Evolutionary conservation across 352 stramenopile genomes (phyloP).

Genomic region (Pythium volutum): DNA sequence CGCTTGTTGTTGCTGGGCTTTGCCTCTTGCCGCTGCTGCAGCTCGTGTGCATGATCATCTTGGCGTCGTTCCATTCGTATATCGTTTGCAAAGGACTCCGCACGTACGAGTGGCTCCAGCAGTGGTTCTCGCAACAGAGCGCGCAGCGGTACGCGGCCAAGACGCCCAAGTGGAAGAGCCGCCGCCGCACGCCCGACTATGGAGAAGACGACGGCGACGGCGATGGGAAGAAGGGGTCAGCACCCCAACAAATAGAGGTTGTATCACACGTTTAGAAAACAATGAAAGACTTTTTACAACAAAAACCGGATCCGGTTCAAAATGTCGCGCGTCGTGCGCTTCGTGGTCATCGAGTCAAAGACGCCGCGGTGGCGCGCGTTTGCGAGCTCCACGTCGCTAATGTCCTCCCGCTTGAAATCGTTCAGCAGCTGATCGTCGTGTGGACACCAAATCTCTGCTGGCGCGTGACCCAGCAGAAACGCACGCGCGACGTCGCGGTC

Average conservation of each 20-base stretch:
- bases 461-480: conserved; percentile 21
- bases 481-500: conserved; percentile 15
- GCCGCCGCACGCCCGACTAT: neutral
- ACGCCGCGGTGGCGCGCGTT: conserved; percentile 29
- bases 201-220: neutral
- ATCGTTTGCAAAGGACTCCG: conserved; percentile 42
- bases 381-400: conserved; percentile 23
- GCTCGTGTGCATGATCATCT: conserved; percentile 53
- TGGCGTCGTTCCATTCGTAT: conserved; percentile 65
- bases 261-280: conserved; percentile 6
- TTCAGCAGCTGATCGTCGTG: conserved; percentile 51
- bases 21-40: conserved; percentile 43
- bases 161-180: conserved; percentile 16
- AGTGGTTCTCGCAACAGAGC: conserved; percentile 23
- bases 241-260: conserved; percentile 9
- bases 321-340: conserved; percentile 39
- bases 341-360: conserved; percentile 40
- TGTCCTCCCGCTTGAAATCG: conserved; percentile 18
- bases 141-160: conserved; percentile 14
- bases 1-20: conserved; percentile 26
- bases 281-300: conserved; percentile 35
- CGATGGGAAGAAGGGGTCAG: neutral
- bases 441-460: conserved; percentile 40
- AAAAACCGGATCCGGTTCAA: conserved; percentile 54
- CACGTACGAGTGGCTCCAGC: conserved; percentile 62